Evolutionary conservation across 371 early-diverging fungal species (phyloP).

Genomic region (Rhizomucor miehei): DNA sequence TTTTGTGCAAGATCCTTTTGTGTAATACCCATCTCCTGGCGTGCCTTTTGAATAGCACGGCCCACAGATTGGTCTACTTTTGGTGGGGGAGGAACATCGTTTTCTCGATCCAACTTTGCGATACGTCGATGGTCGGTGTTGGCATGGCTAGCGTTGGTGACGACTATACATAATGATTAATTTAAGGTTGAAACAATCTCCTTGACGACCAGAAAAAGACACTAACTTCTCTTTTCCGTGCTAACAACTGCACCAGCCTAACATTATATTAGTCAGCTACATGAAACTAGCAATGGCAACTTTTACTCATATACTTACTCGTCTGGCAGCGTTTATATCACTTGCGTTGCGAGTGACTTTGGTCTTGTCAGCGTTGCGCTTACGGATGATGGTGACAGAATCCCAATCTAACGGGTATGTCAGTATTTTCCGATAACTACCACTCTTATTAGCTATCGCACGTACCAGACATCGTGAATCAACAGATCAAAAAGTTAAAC

Average conservation of each 20-base stretch:
- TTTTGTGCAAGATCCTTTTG: constrained; percentile 89
- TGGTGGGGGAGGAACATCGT: constrained; percentile 77
- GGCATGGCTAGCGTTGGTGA: constrained; percentile 71
- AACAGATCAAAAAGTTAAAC: neutral
- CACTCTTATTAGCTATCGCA: too few species aligned
- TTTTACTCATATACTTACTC: constrained; percentile 62
- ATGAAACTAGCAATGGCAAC: constrained; percentile 36
- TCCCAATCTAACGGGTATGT: constrained; percentile 76
- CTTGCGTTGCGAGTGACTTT: constrained; percentile 64
- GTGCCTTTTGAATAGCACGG: constrained; percentile 82
- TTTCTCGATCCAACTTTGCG: constrained; percentile 90
- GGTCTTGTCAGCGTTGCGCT: constrained; percentile 61
- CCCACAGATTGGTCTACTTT: constrained; percentile 76
- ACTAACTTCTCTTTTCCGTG: constrained; percentile 69
- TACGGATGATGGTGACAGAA: constrained; percentile 74
- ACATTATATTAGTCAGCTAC: neutral
- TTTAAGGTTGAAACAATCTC: neutral
- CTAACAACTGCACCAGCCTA: constrained; percentile 65
- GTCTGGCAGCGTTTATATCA: constrained; percentile 79
- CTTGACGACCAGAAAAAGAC: neutral
- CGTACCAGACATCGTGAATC: neutral
- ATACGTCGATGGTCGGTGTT: constrained; percentile 72
- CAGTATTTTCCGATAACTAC: too few species aligned
- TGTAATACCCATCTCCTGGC: constrained; percentile 73
- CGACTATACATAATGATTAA: constrained; percentile 13